Percentiles rank a stretch among this genome's conserved stretches.
These are phyloP conservation scores for Stereum hirsutum DNA, from an alignment of 1,284 basidiomycete genomes.

Conservation along the genomic window DNA sequence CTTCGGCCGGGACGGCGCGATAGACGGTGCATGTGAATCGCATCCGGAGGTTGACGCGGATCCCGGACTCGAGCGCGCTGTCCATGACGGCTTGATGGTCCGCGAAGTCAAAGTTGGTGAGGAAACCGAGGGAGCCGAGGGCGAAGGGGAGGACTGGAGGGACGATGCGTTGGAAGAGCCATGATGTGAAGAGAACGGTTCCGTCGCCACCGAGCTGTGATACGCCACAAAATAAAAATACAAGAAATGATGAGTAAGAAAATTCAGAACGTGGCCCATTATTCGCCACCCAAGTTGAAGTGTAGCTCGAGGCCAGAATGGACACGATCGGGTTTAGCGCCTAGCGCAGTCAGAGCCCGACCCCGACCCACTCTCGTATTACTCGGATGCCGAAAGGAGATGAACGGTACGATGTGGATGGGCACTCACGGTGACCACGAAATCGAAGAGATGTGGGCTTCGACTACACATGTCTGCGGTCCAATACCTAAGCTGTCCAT, in stretches of 20 bases:
- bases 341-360: no score
- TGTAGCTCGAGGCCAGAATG: background rate
- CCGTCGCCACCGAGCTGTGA: slow-evolving; percentile 91
- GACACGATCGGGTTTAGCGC: slow-evolving; percentile 4
- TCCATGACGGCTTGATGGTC: slow-evolving; percentile 86
- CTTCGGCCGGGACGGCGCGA: slow-evolving; percentile 71
- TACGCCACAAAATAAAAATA: slow-evolving; percentile 5
- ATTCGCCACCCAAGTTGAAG: background rate
- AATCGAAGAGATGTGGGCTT: slow-evolving; percentile 93
- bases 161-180: slow-evolving; percentile 98
- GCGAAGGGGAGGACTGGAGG: slow-evolving; percentile 97
- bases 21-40: slow-evolving; percentile 99
- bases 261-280: background rate
- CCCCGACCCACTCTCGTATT: no score
- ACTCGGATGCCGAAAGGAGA: no score
- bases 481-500: slow-evolving; percentile 97
- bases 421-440: slow-evolving; percentile 89
- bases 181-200: slow-evolving; percentile 97
- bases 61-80: slow-evolving; percentile 85
- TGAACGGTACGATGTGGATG: background rate
- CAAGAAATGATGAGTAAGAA: background rate
- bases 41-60: slow-evolving; percentile 97
- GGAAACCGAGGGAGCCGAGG: slow-evolving; percentile 96
- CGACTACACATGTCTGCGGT: slow-evolving; percentile 93
- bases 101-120: slow-evolving; percentile 96